Percentiles rank a stretch among this genome's conserved stretches.
Conservation (phyloP, 2,329 filamentous ascomycete species). For the Venturia pyrina region DNA sequence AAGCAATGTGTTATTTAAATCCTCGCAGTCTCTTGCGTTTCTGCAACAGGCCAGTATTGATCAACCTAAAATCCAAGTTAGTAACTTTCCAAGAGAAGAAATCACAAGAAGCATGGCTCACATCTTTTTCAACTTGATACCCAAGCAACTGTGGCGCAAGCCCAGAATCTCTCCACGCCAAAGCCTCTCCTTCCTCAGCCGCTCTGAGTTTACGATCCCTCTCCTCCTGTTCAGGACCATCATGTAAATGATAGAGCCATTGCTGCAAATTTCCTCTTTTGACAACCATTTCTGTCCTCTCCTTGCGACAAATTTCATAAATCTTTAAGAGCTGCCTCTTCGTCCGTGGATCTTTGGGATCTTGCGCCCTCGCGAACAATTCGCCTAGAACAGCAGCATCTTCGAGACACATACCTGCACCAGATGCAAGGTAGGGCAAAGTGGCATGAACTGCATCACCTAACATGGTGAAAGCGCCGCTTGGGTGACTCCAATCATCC, state of each 20-base stretch:
- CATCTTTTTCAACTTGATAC: conserved; percentile 6
- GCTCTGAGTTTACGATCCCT: conserved; percentile 32
- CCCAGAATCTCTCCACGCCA: conserved; percentile 6
- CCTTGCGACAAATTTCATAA: conserved; percentile 49
- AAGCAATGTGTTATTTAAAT: not conserved
- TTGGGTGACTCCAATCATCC: conserved; percentile 18
- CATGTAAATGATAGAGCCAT: conserved; percentile 50
- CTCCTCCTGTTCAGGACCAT: conserved; percentile 46
- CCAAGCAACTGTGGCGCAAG: conserved; percentile 3
- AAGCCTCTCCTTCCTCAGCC: conserved; percentile 22
- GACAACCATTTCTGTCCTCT: conserved; percentile 51
- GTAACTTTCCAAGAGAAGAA: not conserved
- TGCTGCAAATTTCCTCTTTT: conserved; percentile 51
- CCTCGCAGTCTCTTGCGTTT: not conserved
- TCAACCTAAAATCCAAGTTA: not conserved
- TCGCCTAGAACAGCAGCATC: conserved; percentile 15
- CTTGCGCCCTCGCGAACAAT: conserved; percentile 12
- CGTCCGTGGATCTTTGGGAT: not conserved
- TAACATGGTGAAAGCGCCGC: conserved; percentile 19
- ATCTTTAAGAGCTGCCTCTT: conserved; percentile 18
- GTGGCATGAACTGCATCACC: conserved; percentile 56
- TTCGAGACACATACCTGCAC: conserved; percentile 40
- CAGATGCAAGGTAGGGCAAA: conserved; percentile 50
- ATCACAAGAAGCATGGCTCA: not conserved
- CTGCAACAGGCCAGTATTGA: not conserved